Evolutionary conservation across 345 rosid species (phyloP).

Genomic region (Salix purpurea): DNA sequence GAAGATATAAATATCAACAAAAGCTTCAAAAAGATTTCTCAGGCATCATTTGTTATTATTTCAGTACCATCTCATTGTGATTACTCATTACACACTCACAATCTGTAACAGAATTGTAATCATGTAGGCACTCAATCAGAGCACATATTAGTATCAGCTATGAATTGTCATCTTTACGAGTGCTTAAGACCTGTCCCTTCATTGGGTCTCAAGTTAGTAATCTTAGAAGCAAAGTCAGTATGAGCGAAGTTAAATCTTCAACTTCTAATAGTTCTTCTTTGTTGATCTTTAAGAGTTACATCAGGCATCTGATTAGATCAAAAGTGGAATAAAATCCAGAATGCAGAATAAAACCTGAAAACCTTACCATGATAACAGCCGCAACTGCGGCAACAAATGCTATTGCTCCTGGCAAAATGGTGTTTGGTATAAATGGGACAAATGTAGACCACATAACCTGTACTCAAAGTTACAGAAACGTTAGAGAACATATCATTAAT

Average conservation of each 20-base stretch:
- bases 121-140: background rate
- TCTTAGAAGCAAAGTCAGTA: background rate
- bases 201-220: background rate
- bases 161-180: background rate
- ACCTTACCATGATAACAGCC: constrained; percentile 72
- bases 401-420: constrained; percentile 59
- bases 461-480: background rate
- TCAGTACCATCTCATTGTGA: background rate
- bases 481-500: background rate
- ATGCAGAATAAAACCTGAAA: background rate
- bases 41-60: background rate
- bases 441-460: constrained; percentile 97
- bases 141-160: background rate
- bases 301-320: background rate
- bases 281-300: background rate
- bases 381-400: constrained; percentile 57
- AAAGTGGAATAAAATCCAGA: constrained; percentile 3
- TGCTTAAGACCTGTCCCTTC: background rate
- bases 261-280: background rate
- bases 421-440: constrained; percentile 65
- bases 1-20: background rate
- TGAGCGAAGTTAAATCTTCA: background rate
- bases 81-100: background rate
- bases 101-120: background rate
- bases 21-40: background rate